A percentile compares a stretch with the other conserved stretches of the same genome.
These are phyloP conservation scores for Candida tropicalis DNA, from an alignment of 1,139 yeast genomes.

Conservation along the genomic window DNA sequence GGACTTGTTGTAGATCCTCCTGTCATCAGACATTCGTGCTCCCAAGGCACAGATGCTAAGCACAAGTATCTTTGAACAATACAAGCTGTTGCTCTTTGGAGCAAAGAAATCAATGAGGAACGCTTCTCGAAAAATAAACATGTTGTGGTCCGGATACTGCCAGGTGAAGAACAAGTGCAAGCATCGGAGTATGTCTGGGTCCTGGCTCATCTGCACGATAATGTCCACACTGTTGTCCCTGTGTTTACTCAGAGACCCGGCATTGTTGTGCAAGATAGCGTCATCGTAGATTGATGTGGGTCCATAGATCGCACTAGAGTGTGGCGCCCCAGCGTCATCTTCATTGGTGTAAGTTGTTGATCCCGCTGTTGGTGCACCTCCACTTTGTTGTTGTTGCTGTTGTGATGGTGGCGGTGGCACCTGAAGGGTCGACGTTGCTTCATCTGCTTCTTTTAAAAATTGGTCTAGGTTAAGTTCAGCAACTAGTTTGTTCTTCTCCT, in stretches of 20 bases:
- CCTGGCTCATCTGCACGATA: constrained; percentile 29
- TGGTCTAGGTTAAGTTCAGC: not conserved
- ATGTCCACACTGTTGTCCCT: constrained; percentile 12
- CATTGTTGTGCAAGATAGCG: constrained; percentile 27
- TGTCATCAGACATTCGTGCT: constrained; percentile 49
- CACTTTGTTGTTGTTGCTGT: not conserved
- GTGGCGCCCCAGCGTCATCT: constrained; percentile 21
- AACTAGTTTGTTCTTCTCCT: constrained; percentile 15
- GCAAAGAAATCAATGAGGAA: constrained; percentile 59
- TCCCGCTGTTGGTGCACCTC: not conserved
- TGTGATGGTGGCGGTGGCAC: not conserved
- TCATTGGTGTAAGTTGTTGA: constrained; percentile 10
- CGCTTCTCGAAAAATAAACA: constrained; percentile 68
- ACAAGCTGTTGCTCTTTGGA: constrained; percentile 47
- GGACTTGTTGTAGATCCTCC: constrained; percentile 39
- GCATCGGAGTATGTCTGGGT: constrained; percentile 50
- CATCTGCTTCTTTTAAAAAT: not conserved
- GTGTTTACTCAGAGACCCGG: constrained; percentile 25
- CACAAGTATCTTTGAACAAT: constrained; percentile 55
- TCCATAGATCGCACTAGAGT: constrained; percentile 43
- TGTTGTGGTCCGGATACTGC: constrained; percentile 66
- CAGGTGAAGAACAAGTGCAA: constrained; percentile 60
- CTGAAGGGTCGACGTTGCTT: too few relatives aligned
- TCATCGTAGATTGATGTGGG: constrained; percentile 54
- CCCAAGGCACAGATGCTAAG: constrained; percentile 61